Evolutionary conservation across 2,329 filamentous ascomycete species (phyloP).

Genomic region (Alternaria sp.): DNA sequence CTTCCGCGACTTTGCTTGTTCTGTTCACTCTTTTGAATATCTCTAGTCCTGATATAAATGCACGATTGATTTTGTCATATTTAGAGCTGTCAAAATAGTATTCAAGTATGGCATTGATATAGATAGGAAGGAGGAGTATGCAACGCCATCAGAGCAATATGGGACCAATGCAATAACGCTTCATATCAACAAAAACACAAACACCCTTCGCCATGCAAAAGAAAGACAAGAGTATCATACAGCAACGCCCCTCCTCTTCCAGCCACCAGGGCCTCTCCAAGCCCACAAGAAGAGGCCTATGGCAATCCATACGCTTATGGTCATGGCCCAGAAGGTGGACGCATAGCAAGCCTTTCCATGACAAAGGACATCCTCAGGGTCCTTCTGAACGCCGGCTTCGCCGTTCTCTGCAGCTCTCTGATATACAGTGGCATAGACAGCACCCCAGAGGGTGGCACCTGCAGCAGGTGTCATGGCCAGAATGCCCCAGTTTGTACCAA

Average conservation of each 20-base stretch:
- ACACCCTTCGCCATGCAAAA: slow-evolving; percentile 17
- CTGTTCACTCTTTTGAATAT: background rate
- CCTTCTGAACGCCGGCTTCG: slow-evolving; percentile 42
- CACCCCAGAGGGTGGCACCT: slow-evolving; percentile 88
- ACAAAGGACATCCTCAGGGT: slow-evolving; percentile 69
- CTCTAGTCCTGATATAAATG: background rate
- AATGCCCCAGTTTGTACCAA: slow-evolving; percentile 97
- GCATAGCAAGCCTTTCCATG: slow-evolving; percentile 85
- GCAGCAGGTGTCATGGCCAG: slow-evolving; percentile 89
- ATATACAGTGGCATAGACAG: slow-evolving; percentile 86
- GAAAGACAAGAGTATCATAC: slow-evolving; percentile 52
- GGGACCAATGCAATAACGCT: slow-evolving; percentile 8
- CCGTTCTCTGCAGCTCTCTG: slow-evolving; percentile 67
- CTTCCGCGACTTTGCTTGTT: background rate
- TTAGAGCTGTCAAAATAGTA: background rate
- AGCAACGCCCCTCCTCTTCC: slow-evolving; percentile 79
- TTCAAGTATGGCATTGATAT: background rate
- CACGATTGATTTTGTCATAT: background rate
- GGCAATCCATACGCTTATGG: slow-evolving; percentile 81
- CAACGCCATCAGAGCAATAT: slow-evolving; percentile 1
- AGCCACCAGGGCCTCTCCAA: slow-evolving; percentile 81
- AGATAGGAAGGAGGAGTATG: background rate
- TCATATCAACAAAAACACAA: background rate
- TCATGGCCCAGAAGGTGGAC: slow-evolving; percentile 85
- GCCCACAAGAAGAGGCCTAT: slow-evolving; percentile 76